Evolutionary conservation across 805 yeast genomes (phyloP), one percentile per base, ranked within the genome.

Genomic region (Spathaspora sp.): DNA sequence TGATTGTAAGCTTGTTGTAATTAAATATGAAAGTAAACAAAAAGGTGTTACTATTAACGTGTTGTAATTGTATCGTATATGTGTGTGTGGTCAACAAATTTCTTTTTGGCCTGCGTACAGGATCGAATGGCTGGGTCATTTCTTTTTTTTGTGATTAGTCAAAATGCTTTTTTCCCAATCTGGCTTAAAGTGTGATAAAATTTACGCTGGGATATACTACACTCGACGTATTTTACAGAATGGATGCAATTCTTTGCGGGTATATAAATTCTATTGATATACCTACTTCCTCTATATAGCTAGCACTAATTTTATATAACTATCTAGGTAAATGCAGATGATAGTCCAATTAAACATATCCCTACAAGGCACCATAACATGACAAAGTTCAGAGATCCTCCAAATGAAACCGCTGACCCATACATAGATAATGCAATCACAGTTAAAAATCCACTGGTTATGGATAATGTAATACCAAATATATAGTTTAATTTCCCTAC

Each of bases 351-450:
- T 18, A 83, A 59, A 20, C 73, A 61, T 49, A 87, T 77, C 0
- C 96, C 96, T 4, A 76, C 17, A 35, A 86, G 67, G 42, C 81
- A 73, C 86, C 90, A 86, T 5, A 68, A 58, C 50, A 86, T 62
- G 1, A 85, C 88, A 8, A 67, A 69, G 29, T 78, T 78, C 50
- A 86, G 86, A 26, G 80, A 72, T 7, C 92, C 96, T 32, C 94
- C 91, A 64, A 89, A 89, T 0, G 85, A 79, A 29, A 89, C 80
- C 0, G 96, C 89, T 17, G 92, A 82, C 10, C 91, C 87, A 62
- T 88, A 85, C 96, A 92, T 88, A 58, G 91, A 92, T 44, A 90
- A 69, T 0, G 91, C 87, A 46, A 92, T 86, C n/a, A 86, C 86
- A 0, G 86, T 74, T 59, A 92, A 73, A 61, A 92, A 92, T 0